Base-by-base conservation (phyloP, 495 filamentous ascomycete genomes). In the Tetracladium setigerum region DNA sequence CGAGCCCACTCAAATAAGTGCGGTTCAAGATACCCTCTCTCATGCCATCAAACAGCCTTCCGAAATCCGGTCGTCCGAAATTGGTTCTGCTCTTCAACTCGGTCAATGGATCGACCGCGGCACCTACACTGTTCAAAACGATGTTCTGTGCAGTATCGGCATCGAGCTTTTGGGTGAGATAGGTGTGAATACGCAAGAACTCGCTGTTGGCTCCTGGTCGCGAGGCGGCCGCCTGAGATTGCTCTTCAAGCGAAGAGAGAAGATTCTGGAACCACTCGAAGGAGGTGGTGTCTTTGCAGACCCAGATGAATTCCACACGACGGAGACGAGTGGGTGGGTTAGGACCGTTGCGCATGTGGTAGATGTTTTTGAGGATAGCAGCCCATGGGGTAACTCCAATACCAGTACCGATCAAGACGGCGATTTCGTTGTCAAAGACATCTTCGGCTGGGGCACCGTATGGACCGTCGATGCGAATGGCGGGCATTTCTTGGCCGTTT, bases 261-360 rank as follows among this genome's bases (percentile, higher is more conserved):
- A 98, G 83, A 10, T 83, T 83, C 63, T 98, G 94, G 70, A 98
- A 98, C 92, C 92, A 98, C 69, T 97, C 92, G 62, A 98, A 98
- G 1, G 91, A 95, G 32, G 73, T 80, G 2, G 89, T 97, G 58
- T 98, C 91, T 63, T 84, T 94, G 76, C 94, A 97, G 46, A 97
- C 82, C 92, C 92, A 99, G 71, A 97, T 95, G 66, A 99, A 97
- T 63, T 99, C 92, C 14, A 99, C 90, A 63, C 92, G 83, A 43
- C 89, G 83, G 34, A 99, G 78, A 61, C 94, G 86, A 27, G 78
- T 81, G 0, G 90, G 89, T 22, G 87, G 84, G 64, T 95, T 88
- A 12, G 88, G 88, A 27, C 79, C 77, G 46, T 87, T 81, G 32
- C 92, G 87, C 50, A 91, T 73, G 59, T 99, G 89, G 86, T 87